Percentiles rank a stretch among this genome's conserved stretches.
These are phyloP conservation scores for Gossypium stocksii DNA, from an alignment of 345 rosid genomes.

Conservation along the genomic window DNA sequence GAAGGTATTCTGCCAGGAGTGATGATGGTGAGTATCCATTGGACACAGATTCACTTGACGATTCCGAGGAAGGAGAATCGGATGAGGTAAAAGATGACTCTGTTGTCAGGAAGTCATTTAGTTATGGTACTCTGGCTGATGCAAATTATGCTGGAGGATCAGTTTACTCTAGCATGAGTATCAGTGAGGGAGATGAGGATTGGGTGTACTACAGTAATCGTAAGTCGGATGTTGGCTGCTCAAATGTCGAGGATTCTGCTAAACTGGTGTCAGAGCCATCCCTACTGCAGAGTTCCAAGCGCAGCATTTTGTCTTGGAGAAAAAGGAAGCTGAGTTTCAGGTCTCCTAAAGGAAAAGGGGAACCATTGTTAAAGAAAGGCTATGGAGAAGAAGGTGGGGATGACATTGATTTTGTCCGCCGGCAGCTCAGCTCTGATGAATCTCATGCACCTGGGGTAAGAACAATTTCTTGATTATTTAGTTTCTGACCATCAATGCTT, in stretches of 20 bases:
- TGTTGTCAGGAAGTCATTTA: slow-evolving; percentile 55
- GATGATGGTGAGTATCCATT: slow-evolving; percentile 81
- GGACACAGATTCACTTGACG: slow-evolving; percentile 81
- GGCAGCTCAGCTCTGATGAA: slow-evolving; percentile 90
- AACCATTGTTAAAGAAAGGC: slow-evolving; percentile 86
- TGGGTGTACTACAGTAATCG: slow-evolving; percentile 85
- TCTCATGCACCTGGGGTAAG: slow-evolving; percentile 48
- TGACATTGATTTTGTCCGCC: slow-evolving; percentile 93
- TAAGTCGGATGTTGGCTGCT: slow-evolving; percentile 55
- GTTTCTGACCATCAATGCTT: background rate
- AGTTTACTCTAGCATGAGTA: slow-evolving; percentile 42
- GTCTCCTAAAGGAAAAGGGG: slow-evolving; percentile 85
- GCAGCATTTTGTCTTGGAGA: slow-evolving; percentile 82
- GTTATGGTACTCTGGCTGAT: slow-evolving; percentile 72
- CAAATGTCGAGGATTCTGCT: slow-evolving; percentile 36
- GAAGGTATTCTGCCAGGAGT: slow-evolving; percentile 61
- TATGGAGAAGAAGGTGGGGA: slow-evolving; percentile 97
- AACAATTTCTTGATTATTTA: slow-evolving; percentile 1
- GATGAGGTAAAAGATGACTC: slow-evolving; percentile 65
- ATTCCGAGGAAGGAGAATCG: slow-evolving; percentile 67
- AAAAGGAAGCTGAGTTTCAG: slow-evolving; percentile 87
- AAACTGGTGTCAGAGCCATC: slow-evolving; percentile 47
- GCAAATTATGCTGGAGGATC: slow-evolving; percentile 84
- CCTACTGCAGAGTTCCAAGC: slow-evolving; percentile 49
- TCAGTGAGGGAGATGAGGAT: slow-evolving; percentile 38